Percentiles rank a stretch among this genome's conserved stretches.
phyloP scores from a whole-genome alignment of 2,329 filamentous ascomycete species.

The Alternaria postmessia region DNA sequence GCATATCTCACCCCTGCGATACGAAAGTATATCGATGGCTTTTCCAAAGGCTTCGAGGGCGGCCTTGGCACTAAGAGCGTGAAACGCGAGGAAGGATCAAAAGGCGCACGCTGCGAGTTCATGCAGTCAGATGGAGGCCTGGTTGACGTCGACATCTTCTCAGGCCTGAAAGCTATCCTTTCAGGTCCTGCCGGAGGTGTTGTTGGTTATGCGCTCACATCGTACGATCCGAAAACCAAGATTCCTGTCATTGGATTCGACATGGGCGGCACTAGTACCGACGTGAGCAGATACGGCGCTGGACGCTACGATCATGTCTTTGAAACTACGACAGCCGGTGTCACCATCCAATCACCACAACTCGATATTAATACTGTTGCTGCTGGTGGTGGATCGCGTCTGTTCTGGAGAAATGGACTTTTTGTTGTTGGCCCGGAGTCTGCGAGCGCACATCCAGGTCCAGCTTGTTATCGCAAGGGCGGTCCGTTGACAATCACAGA shows the following conservation, averaged over 20 bases:
- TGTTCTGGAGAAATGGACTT: conserved; percentile 89
- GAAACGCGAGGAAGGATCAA: conserved; percentile 68
- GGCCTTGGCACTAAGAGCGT: conserved; percentile 80
- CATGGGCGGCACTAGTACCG: conserved; percentile 93
- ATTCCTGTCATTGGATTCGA: conserved; percentile 93
- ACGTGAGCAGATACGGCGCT: conserved; percentile 85
- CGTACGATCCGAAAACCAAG: conserved; percentile 82
- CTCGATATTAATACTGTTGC: conserved; percentile 96
- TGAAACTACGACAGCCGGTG: conserved; percentile 91
- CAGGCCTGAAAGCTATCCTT: conserved; percentile 82
- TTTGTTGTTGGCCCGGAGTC: conserved; percentile 92
- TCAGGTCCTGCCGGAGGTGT: conserved; percentile 93
- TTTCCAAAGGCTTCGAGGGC: conserved; percentile 81
- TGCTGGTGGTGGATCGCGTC: conserved; percentile 82
- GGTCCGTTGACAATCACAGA: conserved; percentile 93
- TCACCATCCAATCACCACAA: conserved; percentile 90
- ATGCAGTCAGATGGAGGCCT: conserved; percentile 87
- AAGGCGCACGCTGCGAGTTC: conserved; percentile 86
- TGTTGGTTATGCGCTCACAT: conserved; percentile 90
- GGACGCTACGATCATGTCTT: conserved; percentile 93
- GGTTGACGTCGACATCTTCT: conserved; percentile 80
- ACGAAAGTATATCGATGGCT: conserved; percentile 78
- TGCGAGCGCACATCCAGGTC: conserved; percentile 86
- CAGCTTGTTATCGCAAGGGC: conserved; percentile 88
- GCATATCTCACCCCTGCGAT: conserved; percentile 83